Evolutionary conservation across 805 yeast species (phyloP).

Genomic region (Saturnispora bothae): DNA sequence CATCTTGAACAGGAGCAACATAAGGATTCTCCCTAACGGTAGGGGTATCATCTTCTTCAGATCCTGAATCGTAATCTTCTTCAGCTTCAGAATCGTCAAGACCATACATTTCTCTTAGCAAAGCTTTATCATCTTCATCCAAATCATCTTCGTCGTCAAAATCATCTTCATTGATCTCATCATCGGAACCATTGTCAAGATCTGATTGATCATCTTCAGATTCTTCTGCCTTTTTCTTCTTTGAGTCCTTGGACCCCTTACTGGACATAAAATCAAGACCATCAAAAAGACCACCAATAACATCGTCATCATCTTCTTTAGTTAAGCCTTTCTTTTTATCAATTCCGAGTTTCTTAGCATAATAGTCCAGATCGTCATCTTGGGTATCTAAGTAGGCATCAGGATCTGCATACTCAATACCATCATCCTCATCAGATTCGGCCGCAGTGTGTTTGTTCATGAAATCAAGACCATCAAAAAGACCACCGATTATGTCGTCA

Average conservation of each 20-base stretch:
- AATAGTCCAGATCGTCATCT: slow-evolving; percentile 64
- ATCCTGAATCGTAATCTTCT: slow-evolving; percentile 17
- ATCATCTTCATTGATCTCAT: slow-evolving; percentile 22
- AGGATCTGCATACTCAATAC: slow-evolving; percentile 3
- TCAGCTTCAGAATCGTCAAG: slow-evolving; percentile 17
- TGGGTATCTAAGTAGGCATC: slow-evolving; percentile 4
- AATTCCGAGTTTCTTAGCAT: slow-evolving; percentile 73
- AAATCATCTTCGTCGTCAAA: slow-evolving; percentile 25
- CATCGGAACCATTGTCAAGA: slow-evolving; percentile 16
- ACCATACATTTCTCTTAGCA: slow-evolving; percentile 25
- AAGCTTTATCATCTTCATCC: slow-evolving; percentile 24
- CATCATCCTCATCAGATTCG: slow-evolving; percentile 19
- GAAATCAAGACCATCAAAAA: slow-evolving; percentile 63
- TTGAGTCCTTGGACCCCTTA: slow-evolving; percentile 8
- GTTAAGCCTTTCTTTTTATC: slow-evolving; percentile 43
- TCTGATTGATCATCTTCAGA: not conserved
- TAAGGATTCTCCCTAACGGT: slow-evolving; percentile 61
- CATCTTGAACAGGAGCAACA: slow-evolving; percentile 41
- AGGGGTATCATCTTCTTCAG: slow-evolving; percentile 22
- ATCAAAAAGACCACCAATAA: slow-evolving; percentile 70
- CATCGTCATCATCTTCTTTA: slow-evolving; percentile 58
- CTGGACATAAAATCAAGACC: slow-evolving; percentile 36
- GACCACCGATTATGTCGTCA: slow-evolving; percentile 70
- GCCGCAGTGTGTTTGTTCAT: slow-evolving; percentile 15
- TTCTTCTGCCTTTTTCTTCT: slow-evolving; percentile 11